Conservation (phyloP, 257 asterid species). For the Solanum pinnatisectum region DNA sequence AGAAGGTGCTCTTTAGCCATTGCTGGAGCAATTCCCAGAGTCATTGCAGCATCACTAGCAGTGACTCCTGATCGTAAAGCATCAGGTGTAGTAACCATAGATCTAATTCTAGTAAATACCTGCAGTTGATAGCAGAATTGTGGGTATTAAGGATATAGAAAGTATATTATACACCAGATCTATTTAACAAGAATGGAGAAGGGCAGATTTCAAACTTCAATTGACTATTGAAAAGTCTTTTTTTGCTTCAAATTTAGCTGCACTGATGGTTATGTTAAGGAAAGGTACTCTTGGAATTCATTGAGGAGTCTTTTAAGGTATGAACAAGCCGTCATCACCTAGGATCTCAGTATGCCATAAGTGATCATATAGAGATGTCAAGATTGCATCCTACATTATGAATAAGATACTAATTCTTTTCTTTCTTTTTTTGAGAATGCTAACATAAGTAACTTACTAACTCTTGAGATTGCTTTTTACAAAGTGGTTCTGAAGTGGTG, state of each 20-base stretch:
- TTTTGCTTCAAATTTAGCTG: not conserved
- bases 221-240: not conserved
- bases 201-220: not conserved
- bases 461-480: not conserved
- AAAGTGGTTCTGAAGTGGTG: not conserved
- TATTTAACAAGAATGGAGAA: not conserved
- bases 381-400: not conserved
- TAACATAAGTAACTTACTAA: not conserved
- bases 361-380: not conserved
- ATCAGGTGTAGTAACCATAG: constrained; percentile 58
- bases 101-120: constrained; percentile 68
- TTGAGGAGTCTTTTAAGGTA: not conserved
- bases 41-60: constrained; percentile 92
- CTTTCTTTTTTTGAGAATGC: not conserved
- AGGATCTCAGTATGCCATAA: not conserved
- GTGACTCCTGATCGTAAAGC: constrained; percentile 62
- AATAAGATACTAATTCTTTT: not conserved
- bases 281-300: not conserved
- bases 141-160: not conserved
- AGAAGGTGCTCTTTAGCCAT: constrained; percentile 97
- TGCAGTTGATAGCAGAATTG: constrained; percentile 10
- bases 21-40: constrained; percentile 96
- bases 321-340: not conserved
- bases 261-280: not conserved
- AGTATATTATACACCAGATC: not conserved